Base-by-base conservation (phyloP, 441 rosid species). In the Gossypium davidsonii region DNA sequence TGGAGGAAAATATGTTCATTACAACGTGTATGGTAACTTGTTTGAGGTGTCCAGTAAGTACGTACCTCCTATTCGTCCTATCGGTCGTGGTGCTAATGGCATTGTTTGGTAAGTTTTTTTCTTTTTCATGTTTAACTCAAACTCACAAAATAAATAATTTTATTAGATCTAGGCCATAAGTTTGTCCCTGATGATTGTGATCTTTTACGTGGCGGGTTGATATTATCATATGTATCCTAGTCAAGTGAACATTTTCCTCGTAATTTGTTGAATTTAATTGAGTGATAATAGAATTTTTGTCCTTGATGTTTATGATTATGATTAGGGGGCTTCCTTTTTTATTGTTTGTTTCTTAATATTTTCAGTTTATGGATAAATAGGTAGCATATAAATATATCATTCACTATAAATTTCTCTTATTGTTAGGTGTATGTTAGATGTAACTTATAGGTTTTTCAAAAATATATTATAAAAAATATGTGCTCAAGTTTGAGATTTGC, bases 21-120 rank as follows among this genome's bases (percentile, higher is more conserved):
- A 94, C 73, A 91, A 88, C 82, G 93, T 92, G 8, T 84, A 77
- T 49, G 98, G 97, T 17, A 92, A 85, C 89, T 74, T 90, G 75
- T 94, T 94, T 44, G 95, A 92, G 81, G 96, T 94, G 26, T 86
- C 97, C 9, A 83, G 85, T 67, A 94, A 91, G 83, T 94, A 94
- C 72, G 90, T 87, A 18, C 96, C 96, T 62, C 97, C 97, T 3
- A 85, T 92, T 80, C 89, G 97, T 18, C 94, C 97, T 12, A 85
- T 94, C 58, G 97, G 96, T 21, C 78, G 97, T 62, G 99, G 99
- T 42, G 91, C 97, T 56, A 84, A 79, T 72, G 97, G 98, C 37
- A 87, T 90, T 81, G 96, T 92, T 73, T 87, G 93, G 93, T 90
- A 74, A 74, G 80, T 28, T 42, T 6, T 6, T 55, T 28, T 46